phyloP scores from a whole-genome alignment of 768 basidiomycete species.

The Suillus plorans region DNA sequence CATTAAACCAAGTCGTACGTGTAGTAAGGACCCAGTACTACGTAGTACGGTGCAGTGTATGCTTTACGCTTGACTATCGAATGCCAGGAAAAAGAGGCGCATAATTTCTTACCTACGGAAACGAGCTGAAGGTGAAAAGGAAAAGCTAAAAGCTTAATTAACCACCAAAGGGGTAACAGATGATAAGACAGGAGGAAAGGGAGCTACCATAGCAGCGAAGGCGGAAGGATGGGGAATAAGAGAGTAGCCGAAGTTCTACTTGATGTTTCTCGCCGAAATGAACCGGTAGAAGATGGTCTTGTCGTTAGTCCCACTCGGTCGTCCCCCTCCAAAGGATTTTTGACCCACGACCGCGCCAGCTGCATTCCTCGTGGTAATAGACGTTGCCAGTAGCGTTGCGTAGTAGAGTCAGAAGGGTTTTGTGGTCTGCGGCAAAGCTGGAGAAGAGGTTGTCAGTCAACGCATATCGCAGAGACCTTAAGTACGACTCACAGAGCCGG shows the following conservation, averaged over 20 bases:
- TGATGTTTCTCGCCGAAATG: too few species aligned
- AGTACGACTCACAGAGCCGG: too few species aligned
- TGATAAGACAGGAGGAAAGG: neutral
- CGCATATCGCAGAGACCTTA: too few species aligned
- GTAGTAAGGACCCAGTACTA: neutral
- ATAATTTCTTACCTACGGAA: constrained; percentile 49
- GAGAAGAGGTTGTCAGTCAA: too few species aligned
- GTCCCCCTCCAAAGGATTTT: too few species aligned
- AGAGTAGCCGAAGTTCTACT: constrained; percentile 7
- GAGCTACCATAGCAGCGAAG: constrained; percentile 2
- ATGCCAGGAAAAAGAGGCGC: constrained; percentile 15
- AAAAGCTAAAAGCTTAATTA: constrained; percentile 19
- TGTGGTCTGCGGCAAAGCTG: too few species aligned
- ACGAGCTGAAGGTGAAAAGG: constrained; percentile 23
- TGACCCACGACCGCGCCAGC: too few species aligned
- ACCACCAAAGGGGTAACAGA: constrained; percentile 22
- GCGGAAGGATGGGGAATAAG: constrained; percentile 16
- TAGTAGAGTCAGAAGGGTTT: too few species aligned
- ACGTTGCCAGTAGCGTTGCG: too few species aligned
- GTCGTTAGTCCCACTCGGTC: too few species aligned
- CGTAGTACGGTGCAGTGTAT: neutral
- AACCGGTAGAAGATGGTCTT: too few species aligned
- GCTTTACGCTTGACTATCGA: constrained; percentile 10
- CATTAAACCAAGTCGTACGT: neutral
- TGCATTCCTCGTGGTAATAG: too few species aligned